Conservation (phyloP, 805 yeast genomes). For the Komagataella ulmi region DNA sequence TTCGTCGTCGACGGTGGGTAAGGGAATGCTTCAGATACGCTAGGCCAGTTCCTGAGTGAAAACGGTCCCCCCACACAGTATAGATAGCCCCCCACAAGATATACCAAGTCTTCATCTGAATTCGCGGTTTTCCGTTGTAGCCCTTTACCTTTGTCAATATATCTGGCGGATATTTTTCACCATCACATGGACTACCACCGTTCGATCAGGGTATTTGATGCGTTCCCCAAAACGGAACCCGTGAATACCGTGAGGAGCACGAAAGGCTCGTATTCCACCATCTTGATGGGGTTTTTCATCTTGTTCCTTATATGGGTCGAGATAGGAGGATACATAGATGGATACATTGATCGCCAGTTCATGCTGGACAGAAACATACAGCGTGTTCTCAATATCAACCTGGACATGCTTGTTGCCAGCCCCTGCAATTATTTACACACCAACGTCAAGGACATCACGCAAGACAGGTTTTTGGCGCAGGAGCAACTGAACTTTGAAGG, state of each 20-base stretch:
- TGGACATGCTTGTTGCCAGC: conserved; percentile 73
- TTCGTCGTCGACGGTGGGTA: conserved; percentile 43
- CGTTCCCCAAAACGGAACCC: conserved; percentile 46
- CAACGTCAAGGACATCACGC: conserved; percentile 64
- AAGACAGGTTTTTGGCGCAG: conserved; percentile 66
- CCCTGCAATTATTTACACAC: conserved; percentile 72
- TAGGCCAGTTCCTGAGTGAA: conserved; percentile 7
- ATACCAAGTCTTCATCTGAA: neutral
- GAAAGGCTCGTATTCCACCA: conserved; percentile 66
- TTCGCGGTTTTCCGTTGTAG: conserved; percentile 27
- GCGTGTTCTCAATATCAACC: conserved; percentile 50
- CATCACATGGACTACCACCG: neutral
- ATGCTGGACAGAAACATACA: conserved; percentile 51
- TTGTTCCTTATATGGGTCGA: conserved; percentile 72
- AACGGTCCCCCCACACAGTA: neutral
- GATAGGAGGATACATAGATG: conserved; percentile 75
- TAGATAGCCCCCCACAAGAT: neutral
- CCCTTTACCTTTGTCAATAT: conserved; percentile 24
- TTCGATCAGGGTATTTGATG: conserved; percentile 48
- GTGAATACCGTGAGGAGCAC: conserved; percentile 59
- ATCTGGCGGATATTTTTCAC: neutral
- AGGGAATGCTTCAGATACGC: conserved; percentile 39
- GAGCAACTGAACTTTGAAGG: conserved; percentile 68
- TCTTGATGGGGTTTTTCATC: conserved; percentile 47
- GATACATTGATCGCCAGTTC: conserved; percentile 66